Conservation (phyloP, 139 green algal species). For the Coelastrella sp. region DNA sequence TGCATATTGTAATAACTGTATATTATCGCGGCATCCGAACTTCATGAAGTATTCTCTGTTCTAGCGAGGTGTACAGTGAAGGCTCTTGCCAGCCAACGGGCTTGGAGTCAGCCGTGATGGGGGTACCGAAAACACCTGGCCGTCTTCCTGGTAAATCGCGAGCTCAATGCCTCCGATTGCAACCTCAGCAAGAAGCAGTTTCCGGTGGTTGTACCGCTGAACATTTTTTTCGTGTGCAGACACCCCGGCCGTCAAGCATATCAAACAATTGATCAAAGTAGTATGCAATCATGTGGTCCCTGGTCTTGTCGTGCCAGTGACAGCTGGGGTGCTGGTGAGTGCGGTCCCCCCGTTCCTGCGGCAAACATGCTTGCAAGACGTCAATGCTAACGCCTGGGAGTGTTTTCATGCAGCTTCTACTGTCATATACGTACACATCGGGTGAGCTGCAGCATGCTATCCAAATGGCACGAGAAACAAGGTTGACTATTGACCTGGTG, state of each 20-base stretch:
- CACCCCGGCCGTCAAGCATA: not conserved
- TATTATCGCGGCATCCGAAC: too few species aligned
- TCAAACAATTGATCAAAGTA: not conserved
- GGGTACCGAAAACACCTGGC: not conserved
- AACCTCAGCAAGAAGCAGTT: not conserved
- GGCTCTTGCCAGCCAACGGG: too few species aligned
- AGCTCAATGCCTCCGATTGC: not conserved
- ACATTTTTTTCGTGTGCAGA: conserved; percentile 4
- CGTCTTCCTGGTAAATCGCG: conserved; percentile 1
- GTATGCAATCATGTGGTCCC: not conserved
- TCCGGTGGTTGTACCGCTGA: conserved; percentile 3
- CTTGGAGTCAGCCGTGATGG: too few species aligned
- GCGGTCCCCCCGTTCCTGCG: too few species aligned
- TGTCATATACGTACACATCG: conserved; percentile 69
- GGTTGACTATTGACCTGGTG: conserved; percentile 92
- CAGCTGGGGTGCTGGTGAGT: conserved; percentile 18
- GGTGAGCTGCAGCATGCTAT: conserved; percentile 79
- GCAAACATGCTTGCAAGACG: too few species aligned
- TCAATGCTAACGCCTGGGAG: too few species aligned
- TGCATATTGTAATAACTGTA: too few species aligned
- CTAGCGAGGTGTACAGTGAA: too few species aligned
- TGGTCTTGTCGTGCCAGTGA: not conserved
- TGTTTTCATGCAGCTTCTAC: conserved; percentile 5
- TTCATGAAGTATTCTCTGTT: too few species aligned
- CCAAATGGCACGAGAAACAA: conserved; percentile 72